Percentiles rank a stretch among this genome's conserved stretches.
Evolutionary conservation across 75 land plant species (phyloP).

Genomic region (Sequoia sempervirens): DNA sequence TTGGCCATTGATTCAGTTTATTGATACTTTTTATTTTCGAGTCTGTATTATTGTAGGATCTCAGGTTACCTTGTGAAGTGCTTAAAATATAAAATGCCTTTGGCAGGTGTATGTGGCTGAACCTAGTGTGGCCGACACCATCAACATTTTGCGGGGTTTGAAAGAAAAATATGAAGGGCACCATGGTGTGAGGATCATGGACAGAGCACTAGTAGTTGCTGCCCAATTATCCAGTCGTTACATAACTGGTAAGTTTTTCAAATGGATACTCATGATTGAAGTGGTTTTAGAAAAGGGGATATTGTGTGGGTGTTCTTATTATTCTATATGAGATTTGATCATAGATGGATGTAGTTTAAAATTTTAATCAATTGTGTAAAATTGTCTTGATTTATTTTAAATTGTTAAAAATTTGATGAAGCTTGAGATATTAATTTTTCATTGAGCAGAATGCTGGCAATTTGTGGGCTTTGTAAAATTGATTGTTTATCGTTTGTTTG

Average conservation of each 20-base stretch:
- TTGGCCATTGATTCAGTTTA: too few relatives aligned
- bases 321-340: background rate
- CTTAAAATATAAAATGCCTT: background rate
- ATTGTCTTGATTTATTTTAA: background rate
- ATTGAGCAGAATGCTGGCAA: background rate
- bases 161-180: conserved; percentile 61
- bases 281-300: background rate
- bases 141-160: background rate
- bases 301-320: background rate
- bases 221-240: conserved; percentile 44
- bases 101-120: too few relatives aligned
- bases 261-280: background rate
- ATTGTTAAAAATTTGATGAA: background rate
- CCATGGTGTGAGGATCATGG: conserved; percentile 92
- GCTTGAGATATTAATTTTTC: background rate
- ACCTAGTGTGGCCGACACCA: background rate
- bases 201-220: conserved; percentile 59
- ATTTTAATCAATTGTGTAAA: background rate
- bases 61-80: background rate
- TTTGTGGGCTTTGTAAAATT: background rate
- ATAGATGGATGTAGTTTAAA: background rate
- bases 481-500: background rate
- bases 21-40: too few relatives aligned
- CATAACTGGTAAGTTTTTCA: conserved; percentile 59
- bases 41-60: too few relatives aligned